Evolutionary conservation across 495 filamentous ascomycete genomes (phyloP).

Genomic region (Talaromyces adpressus): DNA sequence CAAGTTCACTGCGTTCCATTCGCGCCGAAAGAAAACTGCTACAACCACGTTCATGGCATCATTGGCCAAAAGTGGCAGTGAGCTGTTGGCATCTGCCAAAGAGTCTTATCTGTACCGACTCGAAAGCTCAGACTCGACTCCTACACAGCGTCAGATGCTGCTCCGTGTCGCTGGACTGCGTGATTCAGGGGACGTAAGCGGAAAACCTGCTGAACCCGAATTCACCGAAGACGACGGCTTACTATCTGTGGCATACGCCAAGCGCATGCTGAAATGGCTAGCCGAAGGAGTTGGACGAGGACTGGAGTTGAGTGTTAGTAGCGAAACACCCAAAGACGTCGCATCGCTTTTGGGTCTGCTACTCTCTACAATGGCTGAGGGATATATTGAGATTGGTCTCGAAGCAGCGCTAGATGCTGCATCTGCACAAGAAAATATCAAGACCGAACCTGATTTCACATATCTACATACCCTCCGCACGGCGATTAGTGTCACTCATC

Average conservation of each 20-base stretch:
- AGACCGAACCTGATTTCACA: conserved; percentile 78
- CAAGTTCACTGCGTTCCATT: conserved; percentile 92
- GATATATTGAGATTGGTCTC: conserved; percentile 89
- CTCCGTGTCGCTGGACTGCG: conserved; percentile 71
- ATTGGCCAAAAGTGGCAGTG: conserved; percentile 76
- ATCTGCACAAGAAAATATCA: conserved; percentile 65
- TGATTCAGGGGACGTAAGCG: conserved; percentile 41
- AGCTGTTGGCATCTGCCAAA: conserved; percentile 72
- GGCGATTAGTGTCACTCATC: conserved; percentile 80
- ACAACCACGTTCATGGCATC: conserved; percentile 85
- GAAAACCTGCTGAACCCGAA: conserved; percentile 63
- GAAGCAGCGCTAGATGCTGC: conserved; percentile 77
- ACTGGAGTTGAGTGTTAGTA: conserved; percentile 76
- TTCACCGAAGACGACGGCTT: conserved; percentile 83
- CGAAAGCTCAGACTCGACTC: conserved; percentile 75
- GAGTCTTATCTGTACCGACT: conserved; percentile 74
- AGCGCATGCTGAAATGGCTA: conserved; percentile 96
- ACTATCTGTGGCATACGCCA: conserved; percentile 75
- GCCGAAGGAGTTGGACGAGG: conserved; percentile 93
- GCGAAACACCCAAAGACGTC: conserved; percentile 91
- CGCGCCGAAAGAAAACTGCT: conserved; percentile 71
- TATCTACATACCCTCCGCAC: conserved; percentile 74
- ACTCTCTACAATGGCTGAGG: conserved; percentile 81
- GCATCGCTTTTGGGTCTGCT: conserved; percentile 79
- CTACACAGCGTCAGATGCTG: conserved; percentile 79